A percentile compares a stretch with the other conserved stretches of the same genome.
phyloP scores from a whole-genome alignment of 83 land plant genomes.

The Thuja plicata region DNA sequence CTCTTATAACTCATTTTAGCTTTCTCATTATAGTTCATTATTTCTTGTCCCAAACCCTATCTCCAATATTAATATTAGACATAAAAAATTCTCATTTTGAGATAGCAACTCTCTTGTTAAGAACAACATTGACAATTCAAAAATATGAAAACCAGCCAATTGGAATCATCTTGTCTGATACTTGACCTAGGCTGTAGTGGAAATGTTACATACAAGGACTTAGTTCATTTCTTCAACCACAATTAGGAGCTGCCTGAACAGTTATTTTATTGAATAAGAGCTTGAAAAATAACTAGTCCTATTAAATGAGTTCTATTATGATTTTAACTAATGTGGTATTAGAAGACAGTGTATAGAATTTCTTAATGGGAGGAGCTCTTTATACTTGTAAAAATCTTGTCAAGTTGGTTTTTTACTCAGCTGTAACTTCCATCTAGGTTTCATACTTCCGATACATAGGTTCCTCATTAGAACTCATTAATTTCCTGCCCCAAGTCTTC shows the following conservation, averaged over 20 bases:
- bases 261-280: neutral
- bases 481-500: neutral
- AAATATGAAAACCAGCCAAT: neutral
- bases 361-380: too few relatives aligned
- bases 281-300: neutral
- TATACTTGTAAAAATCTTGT: too few relatives aligned
- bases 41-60: neutral
- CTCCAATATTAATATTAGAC: neutral
- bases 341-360: too few relatives aligned
- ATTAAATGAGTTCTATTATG: neutral
- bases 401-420: too few relatives aligned
- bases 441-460: too few relatives aligned
- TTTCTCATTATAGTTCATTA: neutral
- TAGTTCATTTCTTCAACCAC: neutral
- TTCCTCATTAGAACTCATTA: neutral
- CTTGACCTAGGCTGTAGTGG: neutral
- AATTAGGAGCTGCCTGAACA: neutral
- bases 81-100: neutral
- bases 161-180: neutral
- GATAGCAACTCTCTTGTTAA: neutral
- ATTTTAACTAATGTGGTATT: too few relatives aligned
- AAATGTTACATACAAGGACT: neutral
- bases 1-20: neutral
- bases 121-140: neutral
- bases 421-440: too few relatives aligned